Evolutionary conservation across 1,284 basidiomycete genomes (phyloP).

Genomic region (Megacollybia platyphylla): DNA sequence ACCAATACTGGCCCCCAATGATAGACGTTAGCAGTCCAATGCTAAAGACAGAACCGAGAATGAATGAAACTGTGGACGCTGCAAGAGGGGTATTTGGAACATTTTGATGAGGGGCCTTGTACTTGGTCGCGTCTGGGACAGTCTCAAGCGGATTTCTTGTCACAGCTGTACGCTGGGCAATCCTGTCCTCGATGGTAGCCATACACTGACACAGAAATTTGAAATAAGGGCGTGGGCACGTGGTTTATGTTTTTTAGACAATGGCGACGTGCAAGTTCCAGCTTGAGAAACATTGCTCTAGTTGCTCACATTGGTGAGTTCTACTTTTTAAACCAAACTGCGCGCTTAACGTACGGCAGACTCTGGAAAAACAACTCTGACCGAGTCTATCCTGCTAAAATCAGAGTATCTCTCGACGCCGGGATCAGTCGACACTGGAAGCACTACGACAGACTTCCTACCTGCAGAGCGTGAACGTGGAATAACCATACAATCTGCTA

Average conservation of each 20-base stretch:
- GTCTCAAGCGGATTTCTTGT: constrained; percentile 38
- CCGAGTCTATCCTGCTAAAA: constrained; percentile 74
- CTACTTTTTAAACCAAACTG: constrained; percentile 2
- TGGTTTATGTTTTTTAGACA: background rate
- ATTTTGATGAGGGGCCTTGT: constrained; percentile 32
- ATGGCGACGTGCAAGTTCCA: constrained; percentile 24
- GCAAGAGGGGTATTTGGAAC: constrained; percentile 80
- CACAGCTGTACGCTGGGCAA: constrained; percentile 25
- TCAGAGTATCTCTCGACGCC: constrained; percentile 63
- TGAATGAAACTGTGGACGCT: constrained; percentile 61
- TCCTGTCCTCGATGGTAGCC: constrained; percentile 25
- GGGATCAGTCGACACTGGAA: constrained; percentile 81
- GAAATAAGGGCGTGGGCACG: background rate
- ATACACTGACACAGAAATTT: no score
- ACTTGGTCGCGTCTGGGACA: constrained; percentile 23
- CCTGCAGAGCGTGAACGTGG: constrained; percentile 83
- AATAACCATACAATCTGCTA: constrained; percentile 87
- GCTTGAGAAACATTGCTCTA: constrained; percentile 66
- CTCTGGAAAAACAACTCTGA: constrained; percentile 85
- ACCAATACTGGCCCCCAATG: constrained; percentile 38
- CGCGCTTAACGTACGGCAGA: constrained; percentile 28
- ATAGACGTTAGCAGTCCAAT: constrained; percentile 39
- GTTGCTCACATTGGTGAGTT: constrained; percentile 71
- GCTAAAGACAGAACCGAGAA: constrained; percentile 54
- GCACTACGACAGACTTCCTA: constrained; percentile 84